A percentile compares a stretch with the other conserved stretches of the same genome.
Evolutionary conservation across 1,284 basidiomycete species (phyloP).

Genomic region (Sanghuangporus weigelae): DNA sequence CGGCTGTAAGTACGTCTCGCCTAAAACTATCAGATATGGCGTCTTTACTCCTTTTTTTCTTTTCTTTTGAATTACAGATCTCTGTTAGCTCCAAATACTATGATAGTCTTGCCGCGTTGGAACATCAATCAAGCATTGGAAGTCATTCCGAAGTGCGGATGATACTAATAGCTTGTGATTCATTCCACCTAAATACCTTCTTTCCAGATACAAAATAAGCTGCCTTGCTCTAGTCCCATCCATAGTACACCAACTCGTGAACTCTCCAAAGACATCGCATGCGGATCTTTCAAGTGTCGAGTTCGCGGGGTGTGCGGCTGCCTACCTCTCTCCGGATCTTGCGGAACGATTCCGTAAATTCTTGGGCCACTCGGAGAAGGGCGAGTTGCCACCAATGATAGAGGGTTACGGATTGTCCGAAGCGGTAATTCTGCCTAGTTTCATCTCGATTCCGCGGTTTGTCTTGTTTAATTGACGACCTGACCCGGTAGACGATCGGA

Average conservation of each 20-base stretch:
- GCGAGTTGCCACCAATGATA: constrained; percentile 44
- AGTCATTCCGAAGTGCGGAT: constrained; percentile 38
- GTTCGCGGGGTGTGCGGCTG: constrained; percentile 49
- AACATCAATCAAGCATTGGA: constrained; percentile 40
- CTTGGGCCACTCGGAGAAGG: constrained; percentile 45
- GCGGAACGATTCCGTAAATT: constrained; percentile 32
- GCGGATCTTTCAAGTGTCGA: constrained; percentile 51
- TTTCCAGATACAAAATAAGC: constrained; percentile 46
- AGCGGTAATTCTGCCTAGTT: constrained; percentile 39
- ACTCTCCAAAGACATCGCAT: constrained; percentile 43
- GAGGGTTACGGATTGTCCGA: constrained; percentile 76
- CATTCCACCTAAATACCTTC: neutral
- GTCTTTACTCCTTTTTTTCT: neutral
- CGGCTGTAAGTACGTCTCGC: neutral
- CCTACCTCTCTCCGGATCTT: constrained; percentile 57
- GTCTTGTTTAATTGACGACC: neutral
- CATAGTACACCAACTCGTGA: constrained; percentile 57
- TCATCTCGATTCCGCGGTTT: neutral
- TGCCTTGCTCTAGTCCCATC: constrained; percentile 55
- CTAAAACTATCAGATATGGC: neutral
- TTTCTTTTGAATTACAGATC: constrained; percentile 22
- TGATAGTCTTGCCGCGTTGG: constrained; percentile 58
- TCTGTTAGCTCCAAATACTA: constrained; percentile 39
- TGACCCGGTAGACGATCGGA: constrained; percentile 46
- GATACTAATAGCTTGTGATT: constrained; percentile 15